Evolutionary conservation across 1,139 yeast species (phyloP), one percentile per base, ranked within the genome.

Genomic region (Yueomyces sp.): DNA sequence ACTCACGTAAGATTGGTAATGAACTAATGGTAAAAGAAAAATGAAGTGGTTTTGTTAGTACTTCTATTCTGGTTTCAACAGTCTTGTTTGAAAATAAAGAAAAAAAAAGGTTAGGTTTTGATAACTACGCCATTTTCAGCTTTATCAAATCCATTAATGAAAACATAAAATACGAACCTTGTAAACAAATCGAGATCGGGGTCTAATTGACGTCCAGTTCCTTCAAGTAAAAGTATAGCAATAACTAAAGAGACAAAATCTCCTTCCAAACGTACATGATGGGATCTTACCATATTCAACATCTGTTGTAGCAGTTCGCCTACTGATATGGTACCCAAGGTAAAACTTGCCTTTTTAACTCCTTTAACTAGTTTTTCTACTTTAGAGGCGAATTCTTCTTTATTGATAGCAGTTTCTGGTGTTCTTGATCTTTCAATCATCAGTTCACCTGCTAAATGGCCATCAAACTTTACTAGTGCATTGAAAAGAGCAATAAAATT

Each of bases 251-350:
- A 86, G 39, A 91, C 81, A 57, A 91, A 91, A 60, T 91, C 98
- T 5, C 95, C 94, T 57, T 91, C 99, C 96, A 93, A 84, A 57
- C 96, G 73, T 26, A 91, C 98, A 61, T 93, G 99, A 60, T 91
- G 98, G 19, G 70, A 69, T 46, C 97, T 72, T 19, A 93, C 97
- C 96, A 91, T 87, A 1, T 79, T 69, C 47, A 91, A 70, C 68
- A 91, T 91, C 56, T 79, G 83, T 52, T 87, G 93, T 46, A 91
- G 68, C 47, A 93, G 69, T 57, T 89, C 97, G 3, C 97, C 97
- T 48, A 91, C 83, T 40, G 93, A 82, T 27, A 93, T 82, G 43
- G 86, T 83, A 0, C 98, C 98, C 44, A 91, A 67, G 0, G 97
- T 86, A 59, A 91, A 91, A 0, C 98, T 89, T 45, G 95, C 70